These are phyloP conservation scores for Trematosphaeria pertusa DNA, from an alignment of 2,329 filamentous ascomycete genomes.

Conservation along the genomic window DNA sequence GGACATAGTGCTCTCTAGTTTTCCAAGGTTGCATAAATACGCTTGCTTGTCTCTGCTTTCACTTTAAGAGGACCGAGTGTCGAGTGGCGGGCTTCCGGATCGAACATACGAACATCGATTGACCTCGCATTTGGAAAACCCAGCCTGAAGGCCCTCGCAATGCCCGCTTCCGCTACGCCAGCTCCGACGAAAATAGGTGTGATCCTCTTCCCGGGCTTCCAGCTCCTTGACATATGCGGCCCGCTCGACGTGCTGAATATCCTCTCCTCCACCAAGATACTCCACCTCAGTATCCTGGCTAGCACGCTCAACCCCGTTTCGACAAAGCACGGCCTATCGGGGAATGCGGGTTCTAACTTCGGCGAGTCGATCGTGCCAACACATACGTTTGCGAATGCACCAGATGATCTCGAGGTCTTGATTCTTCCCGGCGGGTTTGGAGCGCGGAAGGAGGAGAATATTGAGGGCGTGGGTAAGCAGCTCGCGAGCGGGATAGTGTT, in stretches of 20 bases:
- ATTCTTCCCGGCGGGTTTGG: constrained; percentile 71
- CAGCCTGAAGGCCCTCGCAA: too few species aligned
- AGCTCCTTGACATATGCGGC: constrained; percentile 49
- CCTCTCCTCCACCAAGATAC: constrained; percentile 32
- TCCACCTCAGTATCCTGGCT: constrained; percentile 45
- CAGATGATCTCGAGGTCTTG: constrained; percentile 64
- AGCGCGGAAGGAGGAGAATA: constrained; percentile 38
- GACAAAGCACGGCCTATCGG: constrained; percentile 26
- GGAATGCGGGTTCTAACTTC: constrained; percentile 30
- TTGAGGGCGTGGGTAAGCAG: constrained; percentile 46
- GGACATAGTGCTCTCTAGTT: too few species aligned
- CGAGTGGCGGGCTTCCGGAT: too few species aligned
- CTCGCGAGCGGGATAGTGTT: too few species aligned
- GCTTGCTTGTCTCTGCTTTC: too few species aligned
- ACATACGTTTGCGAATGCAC: constrained; percentile 62
- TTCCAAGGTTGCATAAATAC: too few species aligned
- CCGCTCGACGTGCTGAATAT: constrained; percentile 57
- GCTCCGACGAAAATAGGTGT: constrained; percentile 40
- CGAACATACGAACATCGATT: too few species aligned
- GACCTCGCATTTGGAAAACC: too few species aligned
- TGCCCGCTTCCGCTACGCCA: too few species aligned
- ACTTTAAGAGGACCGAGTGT: too few species aligned
- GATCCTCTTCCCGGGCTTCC: constrained; percentile 48
- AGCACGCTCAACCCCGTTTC: constrained; percentile 42
- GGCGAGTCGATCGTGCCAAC: constrained; percentile 55